These are phyloP conservation scores for Penicillium aurantiogriseum DNA, from an alignment of 2,329 filamentous ascomycete genomes.

Conservation along the genomic window DNA sequence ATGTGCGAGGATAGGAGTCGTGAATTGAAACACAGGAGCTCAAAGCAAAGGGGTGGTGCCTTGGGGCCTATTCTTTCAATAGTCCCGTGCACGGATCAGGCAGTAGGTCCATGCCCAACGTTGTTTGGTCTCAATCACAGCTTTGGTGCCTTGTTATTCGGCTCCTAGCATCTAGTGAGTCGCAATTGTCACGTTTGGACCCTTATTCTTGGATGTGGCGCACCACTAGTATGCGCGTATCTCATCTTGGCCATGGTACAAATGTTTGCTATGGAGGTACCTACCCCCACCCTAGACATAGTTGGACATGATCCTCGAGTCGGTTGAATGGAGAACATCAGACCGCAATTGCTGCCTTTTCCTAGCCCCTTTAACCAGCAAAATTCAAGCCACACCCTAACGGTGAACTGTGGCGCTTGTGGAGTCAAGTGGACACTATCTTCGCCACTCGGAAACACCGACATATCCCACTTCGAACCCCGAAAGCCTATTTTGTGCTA, in stretches of 20 bases:
- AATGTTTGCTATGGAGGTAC: background rate
- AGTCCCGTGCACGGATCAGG: slow-evolving; percentile 27
- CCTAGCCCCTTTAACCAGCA: background rate
- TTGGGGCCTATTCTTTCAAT: slow-evolving; percentile 14
- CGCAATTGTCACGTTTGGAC: slow-evolving; percentile 10
- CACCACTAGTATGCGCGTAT: slow-evolving; percentile 3
- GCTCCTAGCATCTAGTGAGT: background rate
- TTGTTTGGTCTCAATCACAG: background rate
- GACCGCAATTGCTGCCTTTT: slow-evolving; percentile 15
- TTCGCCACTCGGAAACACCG: slow-evolving; percentile 19
- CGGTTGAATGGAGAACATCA: slow-evolving; percentile 10
- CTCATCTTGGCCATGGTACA: background rate
- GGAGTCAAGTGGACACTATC: slow-evolving; percentile 5
- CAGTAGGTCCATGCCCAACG: slow-evolving; percentile 4
- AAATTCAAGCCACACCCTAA: slow-evolving; percentile 22
- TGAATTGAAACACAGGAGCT: background rate
- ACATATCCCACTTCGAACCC: background rate
- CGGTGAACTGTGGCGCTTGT: slow-evolving; percentile 21
- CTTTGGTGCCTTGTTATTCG: background rate
- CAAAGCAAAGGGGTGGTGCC: background rate
- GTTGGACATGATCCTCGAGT: background rate
- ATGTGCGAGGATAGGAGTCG: slow-evolving; percentile 8
- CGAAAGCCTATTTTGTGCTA: background rate
- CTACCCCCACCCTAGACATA: background rate
- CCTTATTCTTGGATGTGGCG: background rate